Evolutionary conservation across 495 filamentous ascomycete genomes (phyloP).

Genomic region (Talaromyces borbonicus): DNA sequence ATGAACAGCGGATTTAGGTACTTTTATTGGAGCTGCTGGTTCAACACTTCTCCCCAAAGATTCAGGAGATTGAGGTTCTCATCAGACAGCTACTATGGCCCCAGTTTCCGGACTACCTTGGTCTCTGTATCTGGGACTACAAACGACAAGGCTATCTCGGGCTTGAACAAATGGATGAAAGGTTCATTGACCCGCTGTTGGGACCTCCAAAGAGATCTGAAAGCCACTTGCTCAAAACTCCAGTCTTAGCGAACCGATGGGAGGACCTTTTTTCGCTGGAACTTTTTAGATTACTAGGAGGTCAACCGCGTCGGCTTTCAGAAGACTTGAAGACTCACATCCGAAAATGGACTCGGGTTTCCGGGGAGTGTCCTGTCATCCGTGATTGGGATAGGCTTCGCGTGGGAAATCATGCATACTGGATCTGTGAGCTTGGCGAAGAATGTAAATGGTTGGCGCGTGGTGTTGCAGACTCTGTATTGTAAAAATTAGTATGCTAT

Average conservation of each 20-base stretch:
- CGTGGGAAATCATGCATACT: too few relatives aligned
- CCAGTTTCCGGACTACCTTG: slow-evolving; percentile 1
- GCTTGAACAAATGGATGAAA: neutral
- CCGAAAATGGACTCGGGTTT: neutral
- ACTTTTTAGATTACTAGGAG: neutral
- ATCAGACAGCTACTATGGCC: neutral
- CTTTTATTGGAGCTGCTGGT: neutral
- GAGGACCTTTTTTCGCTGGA: neutral
- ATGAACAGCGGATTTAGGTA: neutral
- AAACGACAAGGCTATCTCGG: slow-evolving; percentile 1
- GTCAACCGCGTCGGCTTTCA: neutral
- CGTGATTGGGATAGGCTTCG: too few relatives aligned
- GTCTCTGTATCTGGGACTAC: slow-evolving; percentile 5
- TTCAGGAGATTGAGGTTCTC: too few relatives aligned
- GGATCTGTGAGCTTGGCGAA: too few relatives aligned
- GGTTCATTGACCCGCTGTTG: neutral
- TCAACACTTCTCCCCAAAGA: too few relatives aligned
- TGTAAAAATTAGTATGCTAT: too few relatives aligned
- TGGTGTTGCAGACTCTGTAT: too few relatives aligned
- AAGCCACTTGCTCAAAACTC: neutral
- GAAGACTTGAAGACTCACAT: neutral
- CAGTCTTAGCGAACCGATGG: neutral
- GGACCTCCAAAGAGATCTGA: neutral
- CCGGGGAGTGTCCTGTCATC: too few relatives aligned
- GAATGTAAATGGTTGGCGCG: too few relatives aligned